Percentiles rank a stretch among this genome's conserved stretches.
Evolutionary conservation across 345 rosid species (phyloP).

Genomic region (Syzygium aromaticum): DNA sequence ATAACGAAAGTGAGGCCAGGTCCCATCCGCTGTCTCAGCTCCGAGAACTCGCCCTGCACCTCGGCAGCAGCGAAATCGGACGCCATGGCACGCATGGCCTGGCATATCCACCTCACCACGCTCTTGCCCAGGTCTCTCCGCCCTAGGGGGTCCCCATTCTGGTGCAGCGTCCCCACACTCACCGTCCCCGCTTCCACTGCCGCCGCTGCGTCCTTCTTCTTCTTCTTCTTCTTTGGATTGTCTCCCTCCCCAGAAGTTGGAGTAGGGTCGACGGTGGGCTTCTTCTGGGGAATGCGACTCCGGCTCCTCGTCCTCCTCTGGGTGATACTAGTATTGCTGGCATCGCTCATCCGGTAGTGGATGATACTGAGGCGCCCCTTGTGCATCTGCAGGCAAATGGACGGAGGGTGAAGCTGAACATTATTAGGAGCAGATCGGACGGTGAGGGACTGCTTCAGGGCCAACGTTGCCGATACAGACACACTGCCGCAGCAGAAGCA

Average conservation of each 20-base stretch:
- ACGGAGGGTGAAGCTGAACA: not conserved
- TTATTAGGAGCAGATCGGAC: slow-evolving; percentile 11
- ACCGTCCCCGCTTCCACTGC: not conserved
- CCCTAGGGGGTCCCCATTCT: slow-evolving; percentile 87
- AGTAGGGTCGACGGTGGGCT: not conserved
- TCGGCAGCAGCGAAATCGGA: slow-evolving; percentile 66
- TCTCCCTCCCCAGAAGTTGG: not conserved
- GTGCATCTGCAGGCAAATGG: not conserved
- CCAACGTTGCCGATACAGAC: slow-evolving; percentile 12
- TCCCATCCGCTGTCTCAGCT: slow-evolving; percentile 63
- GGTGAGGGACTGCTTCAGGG: slow-evolving; percentile 8
- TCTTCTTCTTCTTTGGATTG: not conserved
- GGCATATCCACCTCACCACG: slow-evolving; percentile 75
- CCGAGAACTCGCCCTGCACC: slow-evolving; percentile 66
- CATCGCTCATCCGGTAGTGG: not conserved
- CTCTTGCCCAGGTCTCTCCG: slow-evolving; percentile 65
- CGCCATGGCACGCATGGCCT: slow-evolving; percentile 85
- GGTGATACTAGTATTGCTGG: not conserved
- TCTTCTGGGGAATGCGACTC: not conserved
- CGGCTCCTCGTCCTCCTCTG: not conserved
- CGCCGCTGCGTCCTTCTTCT: not conserved
- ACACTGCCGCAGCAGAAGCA: slow-evolving; percentile 38
- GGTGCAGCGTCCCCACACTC: slow-evolving; percentile 18
- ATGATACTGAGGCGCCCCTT: not conserved
- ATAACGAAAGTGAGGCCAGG: slow-evolving; percentile 89